phyloP scores from a whole-genome alignment of 2,329 filamentous ascomycete genomes.

The Orbilia javanica region DNA sequence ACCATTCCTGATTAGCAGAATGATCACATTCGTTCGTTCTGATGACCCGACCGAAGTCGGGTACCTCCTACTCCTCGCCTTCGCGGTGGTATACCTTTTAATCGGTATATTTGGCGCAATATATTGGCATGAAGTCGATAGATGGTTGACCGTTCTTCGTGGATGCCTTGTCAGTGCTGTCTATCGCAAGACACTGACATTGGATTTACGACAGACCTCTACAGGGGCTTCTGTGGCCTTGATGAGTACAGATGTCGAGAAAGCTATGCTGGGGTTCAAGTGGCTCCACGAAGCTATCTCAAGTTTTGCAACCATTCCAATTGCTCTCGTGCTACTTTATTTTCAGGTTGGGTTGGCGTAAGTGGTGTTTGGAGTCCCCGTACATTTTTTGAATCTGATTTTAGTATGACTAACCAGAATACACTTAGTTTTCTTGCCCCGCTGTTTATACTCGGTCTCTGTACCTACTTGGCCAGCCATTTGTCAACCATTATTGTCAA shows the following conservation, averaged over 20 bases:
- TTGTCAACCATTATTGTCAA: conserved; percentile 32
- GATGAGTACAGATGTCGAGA: conserved; percentile 69
- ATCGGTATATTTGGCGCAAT: conserved; percentile 59
- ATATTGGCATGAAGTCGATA: conserved; percentile 62
- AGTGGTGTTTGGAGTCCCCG: neutral
- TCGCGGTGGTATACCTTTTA: conserved; percentile 39
- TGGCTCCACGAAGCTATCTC: conserved; percentile 67
- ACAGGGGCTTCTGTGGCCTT: conserved; percentile 67
- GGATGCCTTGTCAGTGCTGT: conserved; percentile 64
- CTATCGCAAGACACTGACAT: conserved; percentile 64
- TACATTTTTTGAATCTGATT: neutral
- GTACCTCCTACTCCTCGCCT: conserved; percentile 38
- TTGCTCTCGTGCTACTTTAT: conserved; percentile 64
- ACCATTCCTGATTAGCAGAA: conserved; percentile 63
- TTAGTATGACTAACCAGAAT: neutral
- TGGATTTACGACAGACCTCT: conserved; percentile 64
- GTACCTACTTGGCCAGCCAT: conserved; percentile 35
- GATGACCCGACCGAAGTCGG: conserved; percentile 46
- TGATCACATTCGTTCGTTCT: conserved; percentile 58
- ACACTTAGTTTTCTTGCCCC: conserved; percentile 32
- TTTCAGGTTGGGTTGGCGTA: conserved; percentile 64
- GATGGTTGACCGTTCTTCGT: conserved; percentile 63
- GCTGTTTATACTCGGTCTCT: conserved; percentile 23
- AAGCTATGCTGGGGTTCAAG: conserved; percentile 64
- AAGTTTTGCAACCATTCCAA: conserved; percentile 63